Conservation (phyloP, 176 grass and related monocot genomes). For the Ensete glaucum region DNA sequence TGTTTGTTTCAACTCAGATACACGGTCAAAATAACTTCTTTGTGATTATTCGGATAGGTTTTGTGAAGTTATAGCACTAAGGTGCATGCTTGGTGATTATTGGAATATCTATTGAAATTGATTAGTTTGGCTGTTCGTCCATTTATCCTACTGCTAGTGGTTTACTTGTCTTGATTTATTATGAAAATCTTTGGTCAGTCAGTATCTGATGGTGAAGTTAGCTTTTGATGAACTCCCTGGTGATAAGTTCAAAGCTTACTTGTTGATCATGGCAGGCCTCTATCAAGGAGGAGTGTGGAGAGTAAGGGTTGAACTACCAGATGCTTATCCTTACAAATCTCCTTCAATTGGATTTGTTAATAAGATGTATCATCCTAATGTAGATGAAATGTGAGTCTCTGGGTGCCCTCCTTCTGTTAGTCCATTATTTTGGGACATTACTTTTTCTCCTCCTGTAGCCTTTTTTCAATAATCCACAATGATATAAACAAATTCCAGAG, state of each 20-base stretch:
- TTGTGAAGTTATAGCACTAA: no score
- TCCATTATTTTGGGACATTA: neutral
- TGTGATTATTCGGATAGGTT: no score
- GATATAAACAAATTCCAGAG: neutral
- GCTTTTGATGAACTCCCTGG: neutral
- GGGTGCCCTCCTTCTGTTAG: neutral
- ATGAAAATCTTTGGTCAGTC: neutral
- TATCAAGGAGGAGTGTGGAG: constrained; percentile 97
- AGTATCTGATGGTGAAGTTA: neutral
- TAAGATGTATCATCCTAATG: constrained; percentile 96
- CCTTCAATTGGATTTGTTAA: constrained; percentile 87
- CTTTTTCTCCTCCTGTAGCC: neutral
- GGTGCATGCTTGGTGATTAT: no score
- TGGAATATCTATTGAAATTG: no score
- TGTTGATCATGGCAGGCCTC: constrained; percentile 41
- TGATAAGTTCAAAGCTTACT: neutral
- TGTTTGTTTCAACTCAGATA: no score
- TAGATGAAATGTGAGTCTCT: constrained; percentile 85
- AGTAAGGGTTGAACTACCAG: constrained; percentile 91
- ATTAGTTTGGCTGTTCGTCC: no score
- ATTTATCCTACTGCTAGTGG: no score
- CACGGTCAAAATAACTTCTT: no score
- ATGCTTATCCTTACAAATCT: constrained; percentile 93
- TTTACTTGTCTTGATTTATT: no score
- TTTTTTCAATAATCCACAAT: neutral